Conservation (phyloP, 139 green algal species). For the Zygnema cylindricum region DNA sequence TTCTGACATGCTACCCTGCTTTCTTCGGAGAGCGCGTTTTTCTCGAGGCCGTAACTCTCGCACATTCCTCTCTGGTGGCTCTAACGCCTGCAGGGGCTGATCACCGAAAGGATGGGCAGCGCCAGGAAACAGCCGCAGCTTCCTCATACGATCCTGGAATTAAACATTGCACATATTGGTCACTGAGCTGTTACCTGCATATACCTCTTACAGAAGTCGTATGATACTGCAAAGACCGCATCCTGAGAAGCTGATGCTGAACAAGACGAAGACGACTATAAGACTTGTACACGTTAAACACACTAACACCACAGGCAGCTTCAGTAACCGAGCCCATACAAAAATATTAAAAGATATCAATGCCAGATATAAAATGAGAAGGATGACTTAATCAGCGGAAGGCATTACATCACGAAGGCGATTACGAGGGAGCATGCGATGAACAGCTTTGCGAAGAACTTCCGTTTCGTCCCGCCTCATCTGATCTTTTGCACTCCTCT, state of each 20-base stretch:
- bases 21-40: background rate
- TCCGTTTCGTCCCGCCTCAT: conserved; percentile 55
- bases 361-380: conserved; percentile 18
- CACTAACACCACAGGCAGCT: too few species aligned
- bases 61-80: conserved; percentile 43
- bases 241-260: too few species aligned
- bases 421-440: conserved; percentile 70
- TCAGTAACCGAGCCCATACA: too few species aligned
- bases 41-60: conserved; percentile 54
- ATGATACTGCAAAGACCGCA: too few species aligned
- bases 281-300: too few species aligned
- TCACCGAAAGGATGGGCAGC: conserved; percentile 64
- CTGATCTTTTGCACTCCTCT: conserved; percentile 62
- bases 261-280: conserved; percentile 31
- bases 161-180: too few species aligned
- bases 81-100: conserved; percentile 32
- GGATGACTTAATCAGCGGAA: background rate
- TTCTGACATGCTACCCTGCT: conserved; percentile 1
- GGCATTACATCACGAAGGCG: conserved; percentile 49
- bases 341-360: too few species aligned
- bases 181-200: too few species aligned
- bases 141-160: conserved; percentile 61
- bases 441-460: conserved; percentile 66
- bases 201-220: too few species aligned
- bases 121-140: conserved; percentile 66